These are phyloP conservation scores for Torrubiellomyces zombiae DNA, from an alignment of 2,329 filamentous ascomycete genomes.

Conservation along the genomic window DNA sequence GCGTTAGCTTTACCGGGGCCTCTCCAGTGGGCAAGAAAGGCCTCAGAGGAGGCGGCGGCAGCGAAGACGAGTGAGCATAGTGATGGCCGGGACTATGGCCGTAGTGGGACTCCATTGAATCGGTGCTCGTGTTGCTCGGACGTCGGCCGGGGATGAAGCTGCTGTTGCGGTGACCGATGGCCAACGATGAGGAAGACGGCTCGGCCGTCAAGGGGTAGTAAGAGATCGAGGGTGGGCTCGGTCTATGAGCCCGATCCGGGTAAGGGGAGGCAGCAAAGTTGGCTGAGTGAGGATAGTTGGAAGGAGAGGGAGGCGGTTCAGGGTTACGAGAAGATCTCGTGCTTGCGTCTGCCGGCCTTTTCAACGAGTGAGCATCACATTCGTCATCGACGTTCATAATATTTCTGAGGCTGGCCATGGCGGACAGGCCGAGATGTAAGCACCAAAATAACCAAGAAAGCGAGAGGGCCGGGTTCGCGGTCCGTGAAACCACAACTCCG, in stretches of 20 bases:
- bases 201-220: conserved; percentile 11
- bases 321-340: conserved; percentile 14
- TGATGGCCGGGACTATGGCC: conserved; percentile 9
- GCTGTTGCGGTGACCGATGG: conserved; percentile 11
- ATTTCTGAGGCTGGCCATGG: conserved; percentile 38
- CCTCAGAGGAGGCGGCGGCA: conserved; percentile 17
- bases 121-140: conserved; percentile 28
- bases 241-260: conserved; percentile 17
- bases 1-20: conserved; percentile 32
- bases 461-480: conserved; percentile 12
- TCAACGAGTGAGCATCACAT: conserved; percentile 28
- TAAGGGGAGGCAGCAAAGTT: conserved; percentile 14
- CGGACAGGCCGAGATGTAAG: conserved; percentile 23
- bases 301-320: conserved; percentile 17
- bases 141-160: conserved; percentile 13
- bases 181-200: conserved; percentile 8
- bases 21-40: conserved; percentile 23
- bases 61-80: conserved; percentile 8
- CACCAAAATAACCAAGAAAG: conserved; percentile 13
- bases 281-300: conserved; percentile 23
- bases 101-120: conserved; percentile 29
- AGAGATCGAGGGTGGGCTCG: conserved; percentile 15
- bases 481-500: conserved; percentile 15
- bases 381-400: conserved; percentile 40
- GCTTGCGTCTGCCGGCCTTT: conserved; percentile 25